phyloP scores from a whole-genome alignment of 1,284 basidiomycete genomes.

The Sporisorium exsertum region DNA sequence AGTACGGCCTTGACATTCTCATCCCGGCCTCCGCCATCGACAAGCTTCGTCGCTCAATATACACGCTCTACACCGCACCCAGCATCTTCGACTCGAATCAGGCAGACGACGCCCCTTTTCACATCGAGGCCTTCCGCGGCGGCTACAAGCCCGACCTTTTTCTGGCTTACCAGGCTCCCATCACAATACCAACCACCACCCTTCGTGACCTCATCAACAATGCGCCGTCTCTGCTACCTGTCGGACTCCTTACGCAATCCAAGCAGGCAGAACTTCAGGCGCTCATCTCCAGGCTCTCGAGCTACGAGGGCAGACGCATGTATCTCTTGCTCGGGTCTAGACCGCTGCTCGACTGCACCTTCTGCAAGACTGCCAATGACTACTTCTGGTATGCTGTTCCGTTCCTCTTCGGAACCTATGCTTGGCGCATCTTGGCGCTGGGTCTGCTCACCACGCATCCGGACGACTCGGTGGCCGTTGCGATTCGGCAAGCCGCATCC shows the following conservation, averaged over 20 bases:
- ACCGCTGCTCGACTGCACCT: constrained; percentile 43
- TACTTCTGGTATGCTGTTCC: constrained; percentile 41
- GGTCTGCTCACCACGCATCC: constrained; percentile 41
- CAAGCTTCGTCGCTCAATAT: constrained; percentile 11
- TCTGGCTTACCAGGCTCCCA: constrained; percentile 31
- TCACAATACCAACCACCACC: constrained; percentile 44
- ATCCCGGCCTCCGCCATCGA: constrained; percentile 25
- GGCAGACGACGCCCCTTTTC: constrained; percentile 12
- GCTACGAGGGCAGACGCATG: constrained; percentile 43
- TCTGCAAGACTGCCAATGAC: constrained; percentile 37
- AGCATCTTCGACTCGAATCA: neutral
- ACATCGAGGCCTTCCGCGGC: constrained; percentile 31
- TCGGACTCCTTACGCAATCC: constrained; percentile 15
- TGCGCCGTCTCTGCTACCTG: constrained; percentile 19
- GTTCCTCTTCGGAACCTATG: constrained; percentile 27
- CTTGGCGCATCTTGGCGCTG: constrained; percentile 46
- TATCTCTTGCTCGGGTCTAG: constrained; percentile 39
- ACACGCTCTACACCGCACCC: constrained; percentile 23
- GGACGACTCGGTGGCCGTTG: constrained; percentile 41
- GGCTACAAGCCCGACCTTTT: constrained; percentile 46
- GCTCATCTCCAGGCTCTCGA: constrained; percentile 41
- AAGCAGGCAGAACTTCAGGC: constrained; percentile 39
- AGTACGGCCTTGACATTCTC: constrained; percentile 39
- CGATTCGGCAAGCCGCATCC: constrained; percentile 26
- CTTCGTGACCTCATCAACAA: constrained; percentile 34